phyloP scores from a whole-genome alignment of 1,284 basidiomycete genomes.

The Rhodofomes roseus region DNA sequence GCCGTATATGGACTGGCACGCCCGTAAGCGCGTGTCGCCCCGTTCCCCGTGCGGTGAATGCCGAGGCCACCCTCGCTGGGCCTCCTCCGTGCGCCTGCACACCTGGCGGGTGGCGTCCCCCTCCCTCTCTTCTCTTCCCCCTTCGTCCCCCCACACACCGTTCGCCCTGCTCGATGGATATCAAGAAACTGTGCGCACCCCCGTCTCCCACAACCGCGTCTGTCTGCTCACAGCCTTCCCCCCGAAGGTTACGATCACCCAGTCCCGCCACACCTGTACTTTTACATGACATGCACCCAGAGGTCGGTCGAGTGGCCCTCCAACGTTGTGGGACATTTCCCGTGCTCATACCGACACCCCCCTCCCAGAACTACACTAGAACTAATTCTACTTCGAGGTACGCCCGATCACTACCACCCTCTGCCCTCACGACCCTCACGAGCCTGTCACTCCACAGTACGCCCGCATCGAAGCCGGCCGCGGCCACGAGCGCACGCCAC shows the following conservation, averaged over 20 bases:
- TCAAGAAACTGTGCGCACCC: not conserved
- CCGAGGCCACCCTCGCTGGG: conserved; percentile 4
- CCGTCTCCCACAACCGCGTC: not conserved
- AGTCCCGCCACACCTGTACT: not conserved
- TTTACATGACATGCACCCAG: not conserved
- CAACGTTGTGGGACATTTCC: too few species aligned
- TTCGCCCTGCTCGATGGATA: not conserved
- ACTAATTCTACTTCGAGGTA: not conserved
- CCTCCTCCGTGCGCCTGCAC: conserved; percentile 2
- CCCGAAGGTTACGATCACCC: not conserved
- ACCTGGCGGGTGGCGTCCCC: conserved; percentile 2
- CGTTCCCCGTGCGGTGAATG: not conserved
- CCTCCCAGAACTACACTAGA: not conserved
- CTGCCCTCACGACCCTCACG: not conserved
- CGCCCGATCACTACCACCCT: not conserved
- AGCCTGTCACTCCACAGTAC: not conserved
- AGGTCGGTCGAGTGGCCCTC: not conserved
- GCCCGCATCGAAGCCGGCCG: not conserved
- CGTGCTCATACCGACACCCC: not conserved
- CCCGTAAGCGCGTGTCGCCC: not conserved
- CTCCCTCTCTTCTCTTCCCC: not conserved
- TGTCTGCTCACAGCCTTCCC: not conserved
- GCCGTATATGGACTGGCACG: not conserved
- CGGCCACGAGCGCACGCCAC: not conserved
- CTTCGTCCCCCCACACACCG: not conserved